These are phyloP conservation scores for Platanus orientalis DNA, from an alignment of 164 flowering plant genomes.

Conservation along the genomic window DNA sequence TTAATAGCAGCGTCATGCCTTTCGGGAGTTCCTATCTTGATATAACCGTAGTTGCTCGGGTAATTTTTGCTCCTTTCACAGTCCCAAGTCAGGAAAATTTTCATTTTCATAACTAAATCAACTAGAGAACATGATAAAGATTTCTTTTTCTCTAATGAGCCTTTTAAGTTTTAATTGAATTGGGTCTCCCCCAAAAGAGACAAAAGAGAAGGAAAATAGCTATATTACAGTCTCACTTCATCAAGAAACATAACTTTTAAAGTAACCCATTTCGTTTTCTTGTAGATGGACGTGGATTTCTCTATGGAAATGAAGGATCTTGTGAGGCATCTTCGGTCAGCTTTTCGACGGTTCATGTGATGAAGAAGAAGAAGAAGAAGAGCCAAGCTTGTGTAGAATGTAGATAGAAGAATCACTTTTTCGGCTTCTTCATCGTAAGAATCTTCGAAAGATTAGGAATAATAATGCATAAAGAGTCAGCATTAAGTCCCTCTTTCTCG, in stretches of 20 bases:
- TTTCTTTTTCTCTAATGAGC: too few species aligned
- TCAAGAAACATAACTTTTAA: too few species aligned
- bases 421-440: constrained; percentile 12
- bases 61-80: constrained; percentile 17
- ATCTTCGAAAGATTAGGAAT: constrained; percentile 14
- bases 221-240: too few species aligned
- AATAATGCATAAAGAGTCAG: too few species aligned
- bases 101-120: too few species aligned
- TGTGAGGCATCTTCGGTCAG: constrained; percentile 37
- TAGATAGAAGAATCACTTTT: constrained; percentile 5
- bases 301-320: constrained; percentile 50
- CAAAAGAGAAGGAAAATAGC: too few species aligned
- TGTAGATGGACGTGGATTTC: constrained; percentile 62
- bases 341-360: constrained; percentile 21
- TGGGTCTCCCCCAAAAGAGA: too few species aligned
- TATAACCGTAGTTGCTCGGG: constrained; percentile 73
- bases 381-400: too few species aligned
- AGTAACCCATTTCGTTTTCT: constrained; percentile 1
- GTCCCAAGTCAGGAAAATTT: too few species aligned
- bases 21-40: constrained; percentile 62
- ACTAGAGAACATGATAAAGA: too few species aligned
- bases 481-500: too few species aligned
- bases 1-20: constrained; percentile 50
- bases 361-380: neutral
- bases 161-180: neutral